A percentile compares a stretch with the other conserved stretches of the same genome.
These are phyloP conservation scores for Hydnomerulius pinastri DNA, from an alignment of 768 basidiomycete genomes.

Conservation along the genomic window DNA sequence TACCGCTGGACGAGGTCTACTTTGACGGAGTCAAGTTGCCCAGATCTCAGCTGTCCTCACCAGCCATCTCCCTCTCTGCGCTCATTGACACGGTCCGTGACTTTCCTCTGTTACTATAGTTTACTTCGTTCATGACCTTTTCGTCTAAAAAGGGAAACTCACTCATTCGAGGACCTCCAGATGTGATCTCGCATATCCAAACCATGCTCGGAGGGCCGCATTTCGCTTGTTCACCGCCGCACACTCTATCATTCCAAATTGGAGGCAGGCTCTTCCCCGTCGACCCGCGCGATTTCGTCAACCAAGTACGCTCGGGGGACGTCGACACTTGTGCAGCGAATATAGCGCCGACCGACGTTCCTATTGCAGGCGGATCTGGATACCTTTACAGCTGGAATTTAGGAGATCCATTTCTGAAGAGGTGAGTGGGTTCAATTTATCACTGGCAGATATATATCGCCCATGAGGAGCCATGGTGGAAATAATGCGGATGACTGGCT, in stretches of 20 bases:
- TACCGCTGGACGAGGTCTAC: conserved; percentile 69
- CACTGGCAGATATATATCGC: neutral
- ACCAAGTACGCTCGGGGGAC: conserved; percentile 40
- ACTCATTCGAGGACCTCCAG: conserved; percentile 71
- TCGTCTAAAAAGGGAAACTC: conserved; percentile 61
- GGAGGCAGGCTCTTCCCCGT: conserved; percentile 70
- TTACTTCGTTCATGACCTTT: neutral
- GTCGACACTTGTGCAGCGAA: conserved; percentile 52
- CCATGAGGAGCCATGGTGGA: conserved; percentile 1
- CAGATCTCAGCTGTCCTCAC: conserved; percentile 49
- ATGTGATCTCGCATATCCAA: conserved; percentile 56
- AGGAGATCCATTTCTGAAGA: conserved; percentile 74
- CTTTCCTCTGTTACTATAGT: neutral
- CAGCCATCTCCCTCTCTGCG: conserved; percentile 57
- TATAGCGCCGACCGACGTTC: conserved; percentile 64
- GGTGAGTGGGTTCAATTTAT: conserved; percentile 43
- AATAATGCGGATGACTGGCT: conserved; percentile 6
- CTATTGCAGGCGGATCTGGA: conserved; percentile 46
- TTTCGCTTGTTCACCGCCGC: conserved; percentile 61
- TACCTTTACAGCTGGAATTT: conserved; percentile 79
- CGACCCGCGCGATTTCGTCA: conserved; percentile 72
- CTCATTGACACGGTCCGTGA: conserved; percentile 66
- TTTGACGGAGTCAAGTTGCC: conserved; percentile 66
- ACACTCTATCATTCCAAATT: conserved; percentile 67
- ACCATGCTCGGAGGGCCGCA: conserved; percentile 42